Base-by-base conservation (phyloP, 2,329 filamentous ascomycete genomes). In the Pestalotiopsis sp. region DNA sequence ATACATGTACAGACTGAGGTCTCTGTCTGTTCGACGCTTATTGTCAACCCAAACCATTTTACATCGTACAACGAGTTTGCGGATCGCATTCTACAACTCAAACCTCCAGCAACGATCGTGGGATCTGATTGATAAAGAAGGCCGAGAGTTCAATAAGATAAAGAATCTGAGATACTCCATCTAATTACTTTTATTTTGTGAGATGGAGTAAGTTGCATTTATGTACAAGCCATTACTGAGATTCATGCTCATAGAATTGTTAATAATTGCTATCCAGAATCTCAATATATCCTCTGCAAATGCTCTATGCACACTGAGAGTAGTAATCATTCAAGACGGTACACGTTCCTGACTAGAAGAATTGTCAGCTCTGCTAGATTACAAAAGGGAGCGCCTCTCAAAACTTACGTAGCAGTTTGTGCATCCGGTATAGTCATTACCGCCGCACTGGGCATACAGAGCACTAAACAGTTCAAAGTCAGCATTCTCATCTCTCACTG, bases 391-490 rank as follows among this genome's bases (percentile, higher is more conserved):
- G n/a, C 45, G 11, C 9, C 4, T 13, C n/a, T 6, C 57, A 38
- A 9, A 3, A 66, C 65, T 60, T 66, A 66, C 65, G 36, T 27
- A 20, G 57, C 65, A 66, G 23, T 27, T 36, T 20, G 65, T 66
- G 56, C 65, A 66, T 45, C 65, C 65, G 9, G 65, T 66, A n/a
- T 66, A 66, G 20, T 49, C 56, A n/a, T 13, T 59, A 25, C 65
- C 65, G 11, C 65, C 65, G 60, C 65, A 66, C 36, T 66, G 65
- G 11, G 31, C 65, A 52, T 66, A 66, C 0, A 60, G 57, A 23
- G 65, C 65, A 49, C 45, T 52, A 20, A 11, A 36, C 45, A n/a
- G 9, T 7, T n/a, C 6, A 3, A n/a, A 52, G 17, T 52, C 7
- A 52, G 45, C 45, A 0, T n/a, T 52, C 7, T 52, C 11, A 9